A percentile compares a stretch with the other conserved stretches of the same genome.
Evolutionary conservation across 2,329 filamentous ascomycete species (phyloP).

Genomic region (Xylaria sp.): DNA sequence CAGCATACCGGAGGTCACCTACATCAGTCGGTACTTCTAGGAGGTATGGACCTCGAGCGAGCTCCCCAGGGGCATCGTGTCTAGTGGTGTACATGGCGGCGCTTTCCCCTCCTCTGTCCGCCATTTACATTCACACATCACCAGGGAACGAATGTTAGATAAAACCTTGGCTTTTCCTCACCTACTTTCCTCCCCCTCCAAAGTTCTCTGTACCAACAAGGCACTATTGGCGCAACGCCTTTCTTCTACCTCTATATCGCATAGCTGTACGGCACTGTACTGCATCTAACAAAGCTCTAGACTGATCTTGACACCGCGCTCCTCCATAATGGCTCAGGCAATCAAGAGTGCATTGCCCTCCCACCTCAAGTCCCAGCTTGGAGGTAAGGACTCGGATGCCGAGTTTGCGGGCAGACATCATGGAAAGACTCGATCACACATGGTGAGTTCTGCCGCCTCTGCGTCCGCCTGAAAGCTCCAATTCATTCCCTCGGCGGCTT

Average conservation of each 20-base stretch:
- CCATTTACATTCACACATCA: constrained; percentile 36
- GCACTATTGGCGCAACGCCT: constrained; percentile 3
- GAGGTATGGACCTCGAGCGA: neutral
- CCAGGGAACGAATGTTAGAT: constrained; percentile 34
- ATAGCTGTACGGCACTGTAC: constrained; percentile 5
- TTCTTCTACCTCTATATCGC: neutral
- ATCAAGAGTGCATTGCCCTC: constrained; percentile 82
- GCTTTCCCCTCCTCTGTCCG: constrained; percentile 33
- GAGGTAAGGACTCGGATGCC: constrained; percentile 56
- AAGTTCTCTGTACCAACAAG: constrained; percentile 18
- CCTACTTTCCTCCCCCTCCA: constrained; percentile 37
- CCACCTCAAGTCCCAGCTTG: constrained; percentile 77
- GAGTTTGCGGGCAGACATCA: constrained; percentile 75
- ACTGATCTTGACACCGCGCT: constrained; percentile 19
- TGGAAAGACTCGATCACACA: constrained; percentile 86
- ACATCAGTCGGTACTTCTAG: neutral
- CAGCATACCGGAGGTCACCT: neutral
- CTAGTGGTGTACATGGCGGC: constrained; percentile 17
- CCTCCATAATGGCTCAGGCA: constrained; percentile 70
- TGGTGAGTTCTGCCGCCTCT: constrained; percentile 68
- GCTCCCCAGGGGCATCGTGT: neutral
- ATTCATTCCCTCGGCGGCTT: constrained; percentile 6
- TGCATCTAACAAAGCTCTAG: constrained; percentile 23
- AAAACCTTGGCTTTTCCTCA: constrained; percentile 40
- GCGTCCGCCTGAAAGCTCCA: constrained; percentile 14